A percentile compares a stretch with the other conserved stretches of the same genome.
These are phyloP conservation scores for Ceratocystis smalleyi DNA, from an alignment of 2,329 filamentous ascomycete species.

Conservation along the genomic window DNA sequence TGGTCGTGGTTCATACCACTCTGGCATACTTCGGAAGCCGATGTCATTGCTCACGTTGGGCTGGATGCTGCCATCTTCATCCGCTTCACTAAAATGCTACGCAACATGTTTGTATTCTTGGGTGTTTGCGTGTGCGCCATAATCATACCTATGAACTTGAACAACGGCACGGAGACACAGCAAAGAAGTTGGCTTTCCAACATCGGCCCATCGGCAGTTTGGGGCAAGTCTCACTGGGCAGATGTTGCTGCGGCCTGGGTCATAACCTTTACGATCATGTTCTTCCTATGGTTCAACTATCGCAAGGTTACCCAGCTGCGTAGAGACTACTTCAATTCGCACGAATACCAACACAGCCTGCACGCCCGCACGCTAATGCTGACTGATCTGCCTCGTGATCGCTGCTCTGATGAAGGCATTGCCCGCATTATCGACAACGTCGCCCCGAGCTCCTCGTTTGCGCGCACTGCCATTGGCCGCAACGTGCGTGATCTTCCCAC, in stretches of 20 bases:
- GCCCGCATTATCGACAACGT: constrained; percentile 67
- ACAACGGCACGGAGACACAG: constrained; percentile 20
- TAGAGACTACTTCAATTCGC: constrained; percentile 64
- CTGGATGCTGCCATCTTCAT: constrained; percentile 86
- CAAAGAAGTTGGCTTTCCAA: constrained; percentile 36
- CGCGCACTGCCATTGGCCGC: constrained; percentile 67
- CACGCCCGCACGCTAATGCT: constrained; percentile 60
- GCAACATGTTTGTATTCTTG: constrained; percentile 69
- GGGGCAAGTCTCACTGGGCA: constrained; percentile 39
- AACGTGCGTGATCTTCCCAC: constrained; percentile 84
- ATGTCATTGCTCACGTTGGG: constrained; percentile 67
- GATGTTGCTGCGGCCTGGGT: constrained; percentile 44
- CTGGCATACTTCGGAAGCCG: constrained; percentile 58
- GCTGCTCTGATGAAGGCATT: constrained; percentile 72
- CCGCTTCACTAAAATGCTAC: constrained; percentile 76
- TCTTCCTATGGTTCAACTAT: constrained; percentile 86
- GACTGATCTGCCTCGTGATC: constrained; percentile 60
- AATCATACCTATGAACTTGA: constrained; percentile 65
- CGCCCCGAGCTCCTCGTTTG: constrained; percentile 62
- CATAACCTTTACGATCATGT: constrained; percentile 60
- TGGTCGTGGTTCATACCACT: constrained; percentile 78
- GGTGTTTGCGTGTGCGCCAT: constrained; percentile 59
- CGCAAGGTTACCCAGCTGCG: constrained; percentile 54
- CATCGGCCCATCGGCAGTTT: constrained; percentile 45
- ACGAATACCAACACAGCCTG: constrained; percentile 76